Percentiles rank a stretch among this genome's conserved stretches.
Conservation (phyloP, 208 protist genomes). For the Trypanosoma caninum region DNA sequence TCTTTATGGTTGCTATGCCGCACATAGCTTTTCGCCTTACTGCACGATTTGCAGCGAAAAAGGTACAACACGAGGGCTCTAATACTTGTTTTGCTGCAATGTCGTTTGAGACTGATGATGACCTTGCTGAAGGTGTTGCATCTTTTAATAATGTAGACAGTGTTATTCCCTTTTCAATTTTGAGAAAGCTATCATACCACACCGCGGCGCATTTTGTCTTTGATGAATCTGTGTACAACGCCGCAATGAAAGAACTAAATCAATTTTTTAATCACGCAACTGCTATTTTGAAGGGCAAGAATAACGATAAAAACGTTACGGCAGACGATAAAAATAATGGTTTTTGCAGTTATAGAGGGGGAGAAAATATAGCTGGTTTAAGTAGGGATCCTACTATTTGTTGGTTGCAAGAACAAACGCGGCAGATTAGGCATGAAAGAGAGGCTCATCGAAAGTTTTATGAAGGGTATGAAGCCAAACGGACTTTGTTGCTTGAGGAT, state of each 20-base stretch:
- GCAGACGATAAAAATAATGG: not conserved
- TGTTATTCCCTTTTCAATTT: slow-evolving; percentile 24
- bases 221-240: slow-evolving; percentile 41
- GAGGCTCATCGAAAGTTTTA: slow-evolving; percentile 35
- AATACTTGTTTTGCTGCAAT: slow-evolving; percentile 14
- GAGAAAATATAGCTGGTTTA: not conserved
- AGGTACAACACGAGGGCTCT: slow-evolving; percentile 3
- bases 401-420: slow-evolving; percentile 34
- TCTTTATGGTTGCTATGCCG: slow-evolving; percentile 43
- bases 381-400: slow-evolving; percentile 13
- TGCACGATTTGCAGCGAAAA: slow-evolving; percentile 33
- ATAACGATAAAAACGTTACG: slow-evolving; percentile 26
- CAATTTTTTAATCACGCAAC: slow-evolving; percentile 17
- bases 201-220: slow-evolving; percentile 53
- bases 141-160: slow-evolving; percentile 2
- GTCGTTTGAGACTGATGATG: not conserved
- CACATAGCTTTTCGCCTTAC: slow-evolving; percentile 40
- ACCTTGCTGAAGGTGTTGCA: not conserved
- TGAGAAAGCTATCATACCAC: slow-evolving; percentile 43
- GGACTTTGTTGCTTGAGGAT: slow-evolving; percentile 16
- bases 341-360: not conserved
- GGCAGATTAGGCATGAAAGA: slow-evolving; percentile 38
- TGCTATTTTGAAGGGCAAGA: not conserved
- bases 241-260: slow-evolving; percentile 28
- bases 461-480: slow-evolving; percentile 10